Evolutionary conservation across 2,329 filamentous ascomycete species (phyloP), one percentile per base, ranked within the genome.

Genomic region (Aspergillus neoniger): DNA sequence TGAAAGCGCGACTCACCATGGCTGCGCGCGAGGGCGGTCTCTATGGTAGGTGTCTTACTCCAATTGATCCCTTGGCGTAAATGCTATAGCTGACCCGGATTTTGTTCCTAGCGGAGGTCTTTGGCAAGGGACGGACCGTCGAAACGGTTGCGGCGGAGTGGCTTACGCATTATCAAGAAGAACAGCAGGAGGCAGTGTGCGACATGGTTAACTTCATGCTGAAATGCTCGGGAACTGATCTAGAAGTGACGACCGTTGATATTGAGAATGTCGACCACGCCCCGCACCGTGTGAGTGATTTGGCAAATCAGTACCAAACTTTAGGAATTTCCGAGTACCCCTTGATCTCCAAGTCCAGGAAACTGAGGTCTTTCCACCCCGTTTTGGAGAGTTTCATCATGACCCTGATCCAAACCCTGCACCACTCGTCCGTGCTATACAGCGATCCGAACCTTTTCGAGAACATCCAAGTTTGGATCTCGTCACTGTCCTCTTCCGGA

Each of bases 221-320:
- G 17, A 82, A 82, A 66, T 85, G 91, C 63, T 87, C 93, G 17
- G 95, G 95, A 30, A 96, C 93, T 74, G 86, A 91, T 57, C 82
- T 91, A 57, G 85, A 90, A 66, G 86, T 99, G 57, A 90, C 88
- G 9, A 85, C 86, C 41, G 88, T 95, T 72, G 92, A 98, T 73
- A 91, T 97, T 65, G 87, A 89, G 66, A 94, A 99, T 73, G 87
- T 92, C 7, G 95, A 99, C 73, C 92, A 95, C 71, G 91, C 89
- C 51, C 86, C 91, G 17, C 88, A 87, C 70, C 88, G 88, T 71
- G 80, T 99, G 49, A 82, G 85, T 21, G 93, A 98, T 69, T 82
- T 99, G n/a, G 91, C 97, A 76, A 88, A 91, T 63, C 87, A 93
- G 63, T 96, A 93, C 72, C 89, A 95, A 75, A 87, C 88, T 81